A percentile compares a stretch with the other conserved stretches of the same genome.
These are phyloP conservation scores for Trichoderma polysporum DNA, from an alignment of 2,329 filamentous ascomycete species.

Conservation along the genomic window DNA sequence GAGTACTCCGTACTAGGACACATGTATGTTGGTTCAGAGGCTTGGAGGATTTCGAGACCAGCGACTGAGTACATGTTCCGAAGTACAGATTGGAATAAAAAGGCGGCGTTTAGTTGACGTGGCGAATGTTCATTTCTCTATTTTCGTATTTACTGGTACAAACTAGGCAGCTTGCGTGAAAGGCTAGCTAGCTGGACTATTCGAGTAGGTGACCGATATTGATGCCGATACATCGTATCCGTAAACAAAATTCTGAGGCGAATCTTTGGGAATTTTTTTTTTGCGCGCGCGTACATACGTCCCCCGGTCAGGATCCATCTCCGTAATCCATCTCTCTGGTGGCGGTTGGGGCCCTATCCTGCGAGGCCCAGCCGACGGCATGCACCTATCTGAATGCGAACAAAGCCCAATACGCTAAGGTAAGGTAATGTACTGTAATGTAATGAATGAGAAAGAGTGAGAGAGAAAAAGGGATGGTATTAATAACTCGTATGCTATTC, in stretches of 20 bases:
- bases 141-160: background rate
- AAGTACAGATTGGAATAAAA: too few relatives aligned
- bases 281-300: background rate
- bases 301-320: too few relatives aligned
- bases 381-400: slow-evolving; percentile 14
- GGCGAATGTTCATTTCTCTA: too few relatives aligned
- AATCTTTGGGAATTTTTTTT: background rate
- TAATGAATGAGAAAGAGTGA: background rate
- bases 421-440: background rate
- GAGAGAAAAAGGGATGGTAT: background rate
- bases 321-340: background rate
- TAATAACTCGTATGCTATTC: background rate
- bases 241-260: background rate
- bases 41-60: too few relatives aligned
- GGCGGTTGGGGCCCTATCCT: background rate
- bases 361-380: slow-evolving; percentile 6
- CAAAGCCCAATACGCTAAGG: slow-evolving; percentile 12
- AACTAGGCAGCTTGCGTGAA: background rate
- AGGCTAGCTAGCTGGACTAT: background rate
- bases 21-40: too few relatives aligned
- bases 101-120: background rate
- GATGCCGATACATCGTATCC: background rate
- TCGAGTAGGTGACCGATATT: background rate
- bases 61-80: too few relatives aligned
- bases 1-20: too few relatives aligned